Percentiles rank a stretch among this genome's conserved stretches.
Conservation (phyloP, 83 land plant species). For the Picea engelmannii region DNA sequence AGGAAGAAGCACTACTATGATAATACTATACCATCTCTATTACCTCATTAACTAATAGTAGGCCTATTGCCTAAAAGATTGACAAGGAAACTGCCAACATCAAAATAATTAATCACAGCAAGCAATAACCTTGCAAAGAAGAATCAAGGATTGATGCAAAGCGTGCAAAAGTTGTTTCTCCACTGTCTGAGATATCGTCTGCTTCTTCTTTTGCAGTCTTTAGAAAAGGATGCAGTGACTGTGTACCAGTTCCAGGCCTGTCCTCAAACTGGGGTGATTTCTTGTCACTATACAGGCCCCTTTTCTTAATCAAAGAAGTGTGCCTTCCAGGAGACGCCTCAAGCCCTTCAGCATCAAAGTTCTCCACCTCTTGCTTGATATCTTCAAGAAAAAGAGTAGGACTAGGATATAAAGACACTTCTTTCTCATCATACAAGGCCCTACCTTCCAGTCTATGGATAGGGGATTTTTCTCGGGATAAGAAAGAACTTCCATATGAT, state of each 20-base stretch:
- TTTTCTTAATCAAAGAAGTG: conserved; percentile 38
- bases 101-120: not conserved
- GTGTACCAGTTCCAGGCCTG: conserved; percentile 22
- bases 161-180: conserved; percentile 46
- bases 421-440: conserved; percentile 3
- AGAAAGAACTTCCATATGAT: conserved; percentile 3
- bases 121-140: conserved; percentile 63
- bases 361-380: conserved; percentile 62
- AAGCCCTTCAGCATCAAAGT: conserved; percentile 27
- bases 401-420: conserved; percentile 23
- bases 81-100: not conserved
- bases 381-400: conserved; percentile 65
- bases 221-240: conserved; percentile 24
- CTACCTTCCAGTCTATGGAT: not conserved
- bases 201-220: conserved; percentile 48
- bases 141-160: conserved; percentile 72
- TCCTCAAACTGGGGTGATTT: conserved; percentile 20
- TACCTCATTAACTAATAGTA: not conserved
- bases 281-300: conserved; percentile 23
- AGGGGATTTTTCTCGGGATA: not conserved
- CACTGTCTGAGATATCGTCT: conserved; percentile 41
- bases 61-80: not conserved
- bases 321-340: conserved; percentile 20
- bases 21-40: not conserved
- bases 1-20: not conserved